Evolutionary conservation across 2,329 filamentous ascomycete genomes (phyloP), one percentile per base, ranked within the genome.

Genomic region (Pseudogymnoascus sp.): DNA sequence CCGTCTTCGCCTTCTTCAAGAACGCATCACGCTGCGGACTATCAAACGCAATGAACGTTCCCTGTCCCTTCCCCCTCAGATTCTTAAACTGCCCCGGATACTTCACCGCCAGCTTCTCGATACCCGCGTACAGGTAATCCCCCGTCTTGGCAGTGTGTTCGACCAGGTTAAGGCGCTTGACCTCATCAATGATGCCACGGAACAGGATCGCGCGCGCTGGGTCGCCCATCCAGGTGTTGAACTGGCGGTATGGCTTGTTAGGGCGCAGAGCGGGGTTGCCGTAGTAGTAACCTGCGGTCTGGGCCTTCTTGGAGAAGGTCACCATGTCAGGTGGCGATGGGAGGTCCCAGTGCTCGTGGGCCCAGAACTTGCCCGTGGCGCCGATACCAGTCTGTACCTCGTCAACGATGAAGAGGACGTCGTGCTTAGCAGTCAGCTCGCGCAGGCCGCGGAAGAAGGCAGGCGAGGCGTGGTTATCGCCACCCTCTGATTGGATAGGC

Each of bases 211-310:
- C 88, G 66, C 88, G 86, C 39, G 88, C 86, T 63, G 90, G 89
- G 76, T 93, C 90, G 69, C 90, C 89, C 81, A 93, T 91, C 89
- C 89, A 93, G 66, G 89, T 92, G 79, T 93, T 93, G 79, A 93
- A 93, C 77, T 93, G 90, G 67, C 90, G 84, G 79, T 92, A 93
- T 31, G 90, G 86, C 79, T 90, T 90, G 77, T 92, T 91, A 23
- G 90, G 90, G 61, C 88, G 80, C 61, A 93, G 79, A 51, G 83
- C 84, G n/a, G 83, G 80, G 79, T 92, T 87, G 47, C 87, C 87
- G 73, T 85, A 93, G 79, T 90, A 93, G 80, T 91, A 93, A 2
- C 90, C 90, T 11, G 90, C 90, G 14, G 90, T 89, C 77, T 93
- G 90, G 1, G 90, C 90, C 78, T 93, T 93, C 82, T 93, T 93